These are phyloP conservation scores for Coelastrella sp. DNA, from an alignment of 139 green algal species.

Conservation along the genomic window DNA sequence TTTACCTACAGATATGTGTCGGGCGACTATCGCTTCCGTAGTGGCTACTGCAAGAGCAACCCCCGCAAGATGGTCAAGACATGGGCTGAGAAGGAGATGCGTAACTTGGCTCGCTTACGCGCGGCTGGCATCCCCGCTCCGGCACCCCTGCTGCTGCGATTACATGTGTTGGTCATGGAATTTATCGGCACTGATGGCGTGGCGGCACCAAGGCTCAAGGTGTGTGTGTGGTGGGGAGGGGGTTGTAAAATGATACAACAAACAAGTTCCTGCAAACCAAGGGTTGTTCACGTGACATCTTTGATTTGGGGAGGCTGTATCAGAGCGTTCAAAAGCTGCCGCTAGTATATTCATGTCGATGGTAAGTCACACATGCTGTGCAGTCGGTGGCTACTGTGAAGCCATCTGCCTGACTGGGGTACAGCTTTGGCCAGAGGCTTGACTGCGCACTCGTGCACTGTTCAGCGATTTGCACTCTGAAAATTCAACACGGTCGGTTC, in stretches of 20 bases:
- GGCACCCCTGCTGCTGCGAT: slow-evolving; percentile 86
- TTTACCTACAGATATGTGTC: slow-evolving; percentile 98
- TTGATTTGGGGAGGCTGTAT: no score
- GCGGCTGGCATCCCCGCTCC: slow-evolving; percentile 87
- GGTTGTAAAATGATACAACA: no score
- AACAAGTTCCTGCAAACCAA: no score
- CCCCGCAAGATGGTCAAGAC: slow-evolving; percentile 99
- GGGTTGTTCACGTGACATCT: no score
- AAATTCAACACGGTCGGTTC: no score
- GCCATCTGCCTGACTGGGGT: no score
- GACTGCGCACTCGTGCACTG: no score
- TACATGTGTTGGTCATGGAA: slow-evolving; percentile 97
- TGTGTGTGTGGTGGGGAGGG: not conserved
- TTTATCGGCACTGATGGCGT: slow-evolving; percentile 88
- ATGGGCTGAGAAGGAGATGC: slow-evolving; percentile 99
- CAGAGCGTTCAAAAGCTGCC: no score
- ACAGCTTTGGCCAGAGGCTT: no score
- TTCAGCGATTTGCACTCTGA: no score
- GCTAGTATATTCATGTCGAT: not conserved
- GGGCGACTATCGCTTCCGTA: slow-evolving; percentile 95
- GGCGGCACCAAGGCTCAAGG: slow-evolving; percentile 78
- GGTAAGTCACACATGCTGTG: no score
- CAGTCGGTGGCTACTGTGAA: no score
- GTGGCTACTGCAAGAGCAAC: slow-evolving; percentile 96
- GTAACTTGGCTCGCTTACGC: slow-evolving; percentile 86